Evolutionary conservation across 495 filamentous ascomycete genomes (phyloP).

Genomic region (Lindgomyces ingoldianus): DNA sequence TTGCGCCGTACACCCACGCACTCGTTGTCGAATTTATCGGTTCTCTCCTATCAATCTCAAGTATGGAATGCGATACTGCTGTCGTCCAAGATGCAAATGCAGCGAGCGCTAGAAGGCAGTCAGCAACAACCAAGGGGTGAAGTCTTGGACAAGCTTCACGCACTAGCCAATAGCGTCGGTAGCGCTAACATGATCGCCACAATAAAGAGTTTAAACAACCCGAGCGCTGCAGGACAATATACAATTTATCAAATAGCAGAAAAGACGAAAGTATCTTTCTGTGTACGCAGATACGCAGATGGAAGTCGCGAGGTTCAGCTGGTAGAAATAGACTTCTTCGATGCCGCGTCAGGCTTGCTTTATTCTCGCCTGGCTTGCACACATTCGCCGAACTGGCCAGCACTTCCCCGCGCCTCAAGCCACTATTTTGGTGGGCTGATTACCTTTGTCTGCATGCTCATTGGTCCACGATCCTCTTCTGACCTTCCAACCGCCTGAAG

Average conservation of each 20-base stretch:
- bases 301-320: no score
- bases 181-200: not conserved
- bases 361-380: no score
- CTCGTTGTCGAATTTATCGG: not conserved
- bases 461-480: not conserved
- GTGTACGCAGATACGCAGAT: no score
- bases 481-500: not conserved
- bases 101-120: no score
- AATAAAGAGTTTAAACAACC: no score
- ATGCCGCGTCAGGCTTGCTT: no score
- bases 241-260: no score
- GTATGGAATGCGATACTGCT: not conserved
- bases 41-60: not conserved
- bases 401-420: not conserved
- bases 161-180: not conserved
- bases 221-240: no score
- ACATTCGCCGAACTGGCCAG: not conserved
- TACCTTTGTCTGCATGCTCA: not conserved
- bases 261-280: no score
- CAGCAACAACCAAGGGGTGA: not conserved
- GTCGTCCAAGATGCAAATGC: no score
- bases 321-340: no score
- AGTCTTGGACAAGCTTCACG: not conserved
- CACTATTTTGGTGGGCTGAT: not conserved
- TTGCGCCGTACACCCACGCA: conserved; percentile 25